Base-by-base conservation (phyloP, 129 eudicot genomes). In the Tagetes erecta region DNA sequence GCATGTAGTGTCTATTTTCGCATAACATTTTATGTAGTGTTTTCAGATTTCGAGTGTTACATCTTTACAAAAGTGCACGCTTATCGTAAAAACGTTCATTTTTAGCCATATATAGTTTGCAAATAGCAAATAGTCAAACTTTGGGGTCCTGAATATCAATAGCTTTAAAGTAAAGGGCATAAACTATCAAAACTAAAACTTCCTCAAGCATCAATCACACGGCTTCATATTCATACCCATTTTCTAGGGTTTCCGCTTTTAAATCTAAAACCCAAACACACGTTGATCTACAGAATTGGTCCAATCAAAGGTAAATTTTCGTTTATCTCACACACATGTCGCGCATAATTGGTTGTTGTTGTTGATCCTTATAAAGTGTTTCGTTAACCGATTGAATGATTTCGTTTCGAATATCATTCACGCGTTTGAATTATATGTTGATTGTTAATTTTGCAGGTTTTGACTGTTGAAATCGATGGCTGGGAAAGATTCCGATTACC, bases 401-500 rank as follows among this genome's bases (percentile, higher is more conserved):
- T 52, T 37, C 34, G 13, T 52, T 14, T 40, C 49, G 59, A 64
- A 13, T 58, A 69, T 55, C 8, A 36, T 50, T 0, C n/a, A 57
- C 41, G 41, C 33, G 45, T 64, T 27, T 63, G 67, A 30, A 47
- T 30, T 14, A 5, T 57, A n/a, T 13, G 63, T 31, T 52, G 39
- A 40, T 38, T 31, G 46, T 14, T 53, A 14, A 27, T 5, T 38
- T 13, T 42, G n/a, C 33, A 8, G 40, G 14, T 33, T 52, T 36
- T 68, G 69, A 64, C 70, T 51, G 57, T 58, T 41, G 30, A 50
- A 64, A 38, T 63, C 39, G 40, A 92, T 92, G 97, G 84, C 87
- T 33, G 89, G 82, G 47, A 89, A 85, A 60, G 98, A 87, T 7
- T 84, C 88, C 2, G 98, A 93, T 1, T 72, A 93, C 86, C 92